Evolutionary conservation across 192 early-diverging fungal genomes (phyloP).

Genomic region (Coemansia sp.): DNA sequence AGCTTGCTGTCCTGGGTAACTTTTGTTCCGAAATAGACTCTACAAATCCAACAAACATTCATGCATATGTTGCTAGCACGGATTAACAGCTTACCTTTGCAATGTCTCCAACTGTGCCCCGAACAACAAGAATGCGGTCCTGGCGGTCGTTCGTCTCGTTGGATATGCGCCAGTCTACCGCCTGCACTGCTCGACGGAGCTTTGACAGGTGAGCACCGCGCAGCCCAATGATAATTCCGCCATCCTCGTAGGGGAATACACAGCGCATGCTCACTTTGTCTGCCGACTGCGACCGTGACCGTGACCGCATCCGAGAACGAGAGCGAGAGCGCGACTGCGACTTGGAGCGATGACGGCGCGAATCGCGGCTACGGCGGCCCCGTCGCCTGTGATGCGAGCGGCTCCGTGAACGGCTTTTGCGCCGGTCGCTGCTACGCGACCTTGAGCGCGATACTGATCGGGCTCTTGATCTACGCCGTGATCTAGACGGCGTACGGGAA

Average conservation of each 20-base stretch:
- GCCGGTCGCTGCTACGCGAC: conserved; percentile 21
- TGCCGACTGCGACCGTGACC: conserved; percentile 19
- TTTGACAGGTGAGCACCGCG: conserved; percentile 50
- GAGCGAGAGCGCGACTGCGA: conserved; percentile 14
- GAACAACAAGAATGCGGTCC: conserved; percentile 48
- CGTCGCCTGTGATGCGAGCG: conserved; percentile 15
- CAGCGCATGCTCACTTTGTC: conserved; percentile 52
- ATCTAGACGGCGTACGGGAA: conserved; percentile 16
- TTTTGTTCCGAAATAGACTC: too few species aligned
- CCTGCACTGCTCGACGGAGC: conserved; percentile 33
- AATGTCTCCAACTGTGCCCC: conserved; percentile 34
- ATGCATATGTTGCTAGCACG: not conserved
- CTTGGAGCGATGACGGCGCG: conserved; percentile 13
- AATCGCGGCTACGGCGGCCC: conserved; percentile 11
- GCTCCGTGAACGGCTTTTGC: conserved; percentile 12
- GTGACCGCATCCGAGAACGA: conserved; percentile 12
- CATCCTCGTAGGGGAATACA: conserved; percentile 53
- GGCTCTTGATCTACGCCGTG: conserved; percentile 15
- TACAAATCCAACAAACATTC: not conserved
- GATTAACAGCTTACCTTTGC: conserved; percentile 35
- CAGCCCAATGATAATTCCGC: conserved; percentile 53
- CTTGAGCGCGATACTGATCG: conserved; percentile 20
- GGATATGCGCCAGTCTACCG: conserved; percentile 53
- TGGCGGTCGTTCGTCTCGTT: conserved; percentile 52
- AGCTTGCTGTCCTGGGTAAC: too few species aligned